These are phyloP conservation scores for Colletotrichum theobromicola DNA, from an alignment of 2,329 filamentous ascomycete species.

Conservation along the genomic window DNA sequence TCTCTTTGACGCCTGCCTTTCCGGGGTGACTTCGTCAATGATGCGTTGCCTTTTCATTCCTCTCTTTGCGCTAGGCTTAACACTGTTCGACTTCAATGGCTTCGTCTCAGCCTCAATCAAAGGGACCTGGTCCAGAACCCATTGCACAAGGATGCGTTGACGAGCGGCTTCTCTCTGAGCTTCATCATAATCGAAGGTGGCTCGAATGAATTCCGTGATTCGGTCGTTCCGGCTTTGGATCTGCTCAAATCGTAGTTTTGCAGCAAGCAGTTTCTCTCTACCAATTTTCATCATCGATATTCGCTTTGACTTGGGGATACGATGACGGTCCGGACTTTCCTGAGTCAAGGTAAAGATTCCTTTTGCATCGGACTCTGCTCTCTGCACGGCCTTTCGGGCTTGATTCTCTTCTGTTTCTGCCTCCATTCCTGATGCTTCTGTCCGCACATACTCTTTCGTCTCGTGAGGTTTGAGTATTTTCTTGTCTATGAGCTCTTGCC, in stretches of 20 bases:
- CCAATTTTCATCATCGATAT: neutral
- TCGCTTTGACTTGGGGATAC: neutral
- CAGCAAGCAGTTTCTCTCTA: neutral
- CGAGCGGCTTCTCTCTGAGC: neutral
- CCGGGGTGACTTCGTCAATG: neutral
- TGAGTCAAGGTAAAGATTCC: neutral
- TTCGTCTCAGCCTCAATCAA: neutral
- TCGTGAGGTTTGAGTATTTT: neutral
- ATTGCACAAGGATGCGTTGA: neutral
- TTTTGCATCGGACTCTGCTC: neutral
- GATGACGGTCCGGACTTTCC: neutral
- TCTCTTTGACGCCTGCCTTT: neutral
- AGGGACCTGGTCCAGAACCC: neutral
- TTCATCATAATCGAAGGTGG: neutral
- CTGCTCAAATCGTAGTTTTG: neutral
- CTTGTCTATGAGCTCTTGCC: neutral
- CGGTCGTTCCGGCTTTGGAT: neutral
- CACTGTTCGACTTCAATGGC: neutral
- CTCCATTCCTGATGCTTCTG: neutral
- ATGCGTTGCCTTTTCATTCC: neutral
- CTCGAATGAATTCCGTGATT: neutral
- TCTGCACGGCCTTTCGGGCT: fast-evolving
- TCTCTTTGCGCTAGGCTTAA: neutral
- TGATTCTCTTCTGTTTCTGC: neutral
- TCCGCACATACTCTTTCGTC: neutral